Percentiles rank a stretch among this genome's conserved stretches.
These are phyloP conservation scores for Rhodotorula sp. DNA, from an alignment of 1,284 basidiomycete species.

Conservation along the genomic window DNA sequence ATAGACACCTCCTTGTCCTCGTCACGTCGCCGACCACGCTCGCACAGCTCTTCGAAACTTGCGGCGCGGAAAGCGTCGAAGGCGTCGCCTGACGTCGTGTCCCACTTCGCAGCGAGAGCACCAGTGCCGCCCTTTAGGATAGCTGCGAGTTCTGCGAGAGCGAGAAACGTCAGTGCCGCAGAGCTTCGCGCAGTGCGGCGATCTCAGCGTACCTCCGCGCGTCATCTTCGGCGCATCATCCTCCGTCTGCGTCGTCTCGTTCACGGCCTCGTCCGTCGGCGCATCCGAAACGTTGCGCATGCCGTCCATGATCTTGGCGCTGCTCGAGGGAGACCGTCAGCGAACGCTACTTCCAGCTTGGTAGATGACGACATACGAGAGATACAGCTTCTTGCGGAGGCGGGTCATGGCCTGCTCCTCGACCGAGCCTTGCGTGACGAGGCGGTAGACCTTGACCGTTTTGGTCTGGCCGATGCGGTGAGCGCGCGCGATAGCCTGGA, in stretches of 20 bases:
- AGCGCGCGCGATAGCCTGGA: constrained; percentile 42
- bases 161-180: background rate
- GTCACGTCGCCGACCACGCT: constrained; percentile 31
- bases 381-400: constrained; percentile 62
- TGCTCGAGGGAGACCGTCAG: constrained; percentile 47
- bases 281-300: constrained; percentile 59
- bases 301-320: constrained; percentile 58
- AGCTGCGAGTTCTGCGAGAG: constrained; percentile 15
- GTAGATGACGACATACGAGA: constrained; percentile 58
- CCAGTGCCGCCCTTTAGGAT: constrained; percentile 30
- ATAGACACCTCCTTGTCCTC: constrained; percentile 31
- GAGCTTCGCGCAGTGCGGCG: background rate
- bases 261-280: constrained; percentile 53
- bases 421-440: constrained; percentile 53
- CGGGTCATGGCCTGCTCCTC: constrained; percentile 67
- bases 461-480: constrained; percentile 43
- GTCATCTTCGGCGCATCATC: constrained; percentile 56
- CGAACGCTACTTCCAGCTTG: background rate
- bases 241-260: constrained; percentile 50
- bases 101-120: constrained; percentile 21
- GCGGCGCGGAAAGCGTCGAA: constrained; percentile 34
- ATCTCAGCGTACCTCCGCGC: constrained; percentile 48
- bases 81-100: constrained; percentile 13
- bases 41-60: constrained; percentile 35
- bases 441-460: constrained; percentile 40